phyloP scores from a whole-genome alignment of 352 stramenopile species.

The Pythium pyrilobum region DNA sequence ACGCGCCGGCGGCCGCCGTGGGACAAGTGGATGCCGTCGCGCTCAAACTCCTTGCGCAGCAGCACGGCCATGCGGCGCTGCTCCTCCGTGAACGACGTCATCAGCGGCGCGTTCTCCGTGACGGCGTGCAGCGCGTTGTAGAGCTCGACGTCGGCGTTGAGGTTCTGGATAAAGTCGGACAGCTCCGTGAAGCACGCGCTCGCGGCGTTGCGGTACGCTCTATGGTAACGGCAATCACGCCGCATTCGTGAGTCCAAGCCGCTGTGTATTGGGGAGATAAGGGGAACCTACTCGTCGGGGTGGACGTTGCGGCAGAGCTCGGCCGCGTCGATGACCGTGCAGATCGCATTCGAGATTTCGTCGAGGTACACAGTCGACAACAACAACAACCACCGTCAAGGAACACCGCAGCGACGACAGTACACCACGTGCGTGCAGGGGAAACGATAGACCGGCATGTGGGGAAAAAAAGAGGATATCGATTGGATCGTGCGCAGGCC shows the following conservation, averaged over 20 bases:
- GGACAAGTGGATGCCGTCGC: conserved; percentile 92
- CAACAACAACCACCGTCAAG: conserved; percentile 6
- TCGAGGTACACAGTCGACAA: conserved; percentile 62
- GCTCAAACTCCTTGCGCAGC: conserved; percentile 92
- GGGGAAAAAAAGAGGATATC: conserved; percentile 27
- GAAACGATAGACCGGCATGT: background rate
- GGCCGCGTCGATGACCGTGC: conserved; percentile 94
- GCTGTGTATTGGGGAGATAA: background rate
- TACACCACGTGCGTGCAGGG: background rate
- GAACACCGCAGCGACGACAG: background rate
- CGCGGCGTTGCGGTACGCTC: conserved; percentile 77
- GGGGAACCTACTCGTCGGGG: conserved; percentile 55
- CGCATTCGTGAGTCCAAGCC: background rate
- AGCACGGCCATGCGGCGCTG: conserved; percentile 87
- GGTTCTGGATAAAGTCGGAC: conserved; percentile 92
- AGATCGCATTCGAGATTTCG: conserved; percentile 93
- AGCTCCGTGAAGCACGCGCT: conserved; percentile 88
- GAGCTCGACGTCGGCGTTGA: conserved; percentile 91
- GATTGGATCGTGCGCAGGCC: conserved; percentile 63
- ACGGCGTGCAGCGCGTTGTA: conserved; percentile 83
- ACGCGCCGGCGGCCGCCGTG: conserved; percentile 66
- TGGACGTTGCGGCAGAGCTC: conserved; percentile 95
- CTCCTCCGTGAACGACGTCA: conserved; percentile 79
- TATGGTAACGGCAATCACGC: conserved; percentile 1
- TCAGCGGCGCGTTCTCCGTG: conserved; percentile 42